These are phyloP conservation scores for Debaryomyces psychrophilus DNA, from an alignment of 1,139 yeast species.

Conservation along the genomic window DNA sequence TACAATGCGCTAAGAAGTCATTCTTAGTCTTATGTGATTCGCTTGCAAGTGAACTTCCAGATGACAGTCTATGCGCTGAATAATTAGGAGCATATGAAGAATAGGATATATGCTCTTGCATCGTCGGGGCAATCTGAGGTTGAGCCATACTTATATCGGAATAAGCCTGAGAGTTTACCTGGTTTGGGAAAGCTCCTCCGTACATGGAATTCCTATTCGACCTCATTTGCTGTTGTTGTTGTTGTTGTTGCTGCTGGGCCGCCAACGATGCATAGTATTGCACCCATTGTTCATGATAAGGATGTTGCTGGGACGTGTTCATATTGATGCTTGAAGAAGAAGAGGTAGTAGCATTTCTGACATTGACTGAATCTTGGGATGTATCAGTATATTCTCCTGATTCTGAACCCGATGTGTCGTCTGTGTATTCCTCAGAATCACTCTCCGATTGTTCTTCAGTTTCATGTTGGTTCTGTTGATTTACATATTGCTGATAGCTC, in stretches of 20 bases:
- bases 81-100: not conserved
- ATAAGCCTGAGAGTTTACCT: not conserved
- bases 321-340: slow-evolving; percentile 13
- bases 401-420: slow-evolving; percentile 10
- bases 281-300: slow-evolving; percentile 35
- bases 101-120: not conserved
- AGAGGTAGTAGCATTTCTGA: slow-evolving; percentile 19
- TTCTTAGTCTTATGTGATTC: not conserved
- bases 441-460: slow-evolving; percentile 11
- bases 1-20: slow-evolving; percentile 10
- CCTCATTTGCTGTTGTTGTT: not conserved
- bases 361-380: slow-evolving; percentile 21
- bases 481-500: not conserved
- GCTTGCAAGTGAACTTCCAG: not conserved
- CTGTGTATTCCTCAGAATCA: slow-evolving; percentile 7
- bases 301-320: slow-evolving; percentile 18
- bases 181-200: not conserved
- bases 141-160: not conserved
- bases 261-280: slow-evolving; percentile 32
- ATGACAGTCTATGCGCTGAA: not conserved
- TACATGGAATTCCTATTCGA: not conserved
- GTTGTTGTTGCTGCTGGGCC: slow-evolving; percentile 26
- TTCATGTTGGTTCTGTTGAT: not conserved
- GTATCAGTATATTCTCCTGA: slow-evolving; percentile 14
- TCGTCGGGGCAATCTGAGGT: not conserved